Base-by-base conservation (phyloP, 2,329 filamentous ascomycete species). In the Fusarium phyllophilum region DNA sequence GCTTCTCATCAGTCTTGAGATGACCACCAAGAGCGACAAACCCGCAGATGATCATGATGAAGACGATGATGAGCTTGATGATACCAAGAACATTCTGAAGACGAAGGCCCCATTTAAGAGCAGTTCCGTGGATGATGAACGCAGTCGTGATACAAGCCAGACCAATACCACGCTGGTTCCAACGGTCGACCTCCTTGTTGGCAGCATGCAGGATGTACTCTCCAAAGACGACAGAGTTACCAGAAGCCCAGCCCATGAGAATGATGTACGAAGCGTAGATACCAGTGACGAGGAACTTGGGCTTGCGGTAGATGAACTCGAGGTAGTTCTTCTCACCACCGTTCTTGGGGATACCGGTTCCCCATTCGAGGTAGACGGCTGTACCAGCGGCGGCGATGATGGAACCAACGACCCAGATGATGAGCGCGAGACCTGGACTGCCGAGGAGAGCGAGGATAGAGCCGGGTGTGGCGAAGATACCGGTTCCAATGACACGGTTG, bases 171-270 rank as follows among this genome's bases (percentile, higher is more conserved):
- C 91, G 86, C 82, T 92, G 89, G 79, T 92, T 92, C 90, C 90
- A 93, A 29, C 90, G 85, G 55, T 84, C 86, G 31, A 91, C 88
- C 72, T 92, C 87, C 29, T 89, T 85, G 18, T 89, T 83, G 17
- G 91, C 89, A 14, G 91, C 91, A 77, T 91, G 86, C 5, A 93
- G 85, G 64, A 93, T 89, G 80, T 93, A 93, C 78, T 92, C 90
- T 68, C 91, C 91, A 72, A 93, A 93, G 44, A 93, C 87, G 71
- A 93, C 89, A 2, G 88, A 91, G 80, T 93, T 93, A 20, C 89
- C 89, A 12, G 88, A 89, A 1, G 90, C 89, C 89, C 90, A 92
- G 18, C 88, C 89, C 24, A 92, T 86, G 3, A 93, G 85, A 33
- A 93, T 77, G 18, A 91, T 88, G 70, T 92, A 92, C 36, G 87